phyloP scores from a whole-genome alignment of 1,284 basidiomycete genomes.

The Pseudomicrostroma phylloplanum region DNA sequence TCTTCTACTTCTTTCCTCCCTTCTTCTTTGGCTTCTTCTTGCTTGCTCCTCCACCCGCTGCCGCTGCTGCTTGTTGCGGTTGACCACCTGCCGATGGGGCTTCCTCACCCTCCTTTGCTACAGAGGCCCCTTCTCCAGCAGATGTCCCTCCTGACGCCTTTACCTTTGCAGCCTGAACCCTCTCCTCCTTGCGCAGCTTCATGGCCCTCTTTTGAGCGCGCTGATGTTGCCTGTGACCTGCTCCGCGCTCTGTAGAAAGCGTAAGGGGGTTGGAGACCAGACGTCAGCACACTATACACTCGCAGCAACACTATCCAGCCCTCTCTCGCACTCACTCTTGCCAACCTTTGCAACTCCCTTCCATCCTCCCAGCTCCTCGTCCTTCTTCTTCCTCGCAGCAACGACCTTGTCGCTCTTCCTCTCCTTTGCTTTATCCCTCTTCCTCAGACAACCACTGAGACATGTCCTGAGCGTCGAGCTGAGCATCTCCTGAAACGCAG shows the following conservation, averaged over 20 bases:
- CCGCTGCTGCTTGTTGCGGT: neutral
- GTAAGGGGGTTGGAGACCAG: neutral
- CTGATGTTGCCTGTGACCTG: conserved; percentile 33
- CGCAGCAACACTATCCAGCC: neutral
- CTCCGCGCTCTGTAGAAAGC: conserved; percentile 23
- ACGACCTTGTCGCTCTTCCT: conserved; percentile 37
- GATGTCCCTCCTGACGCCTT: neutral
- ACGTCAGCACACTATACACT: neutral
- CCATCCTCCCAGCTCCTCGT: conserved; percentile 31
- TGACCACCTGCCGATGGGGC: neutral
- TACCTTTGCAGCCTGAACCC: conserved; percentile 26
- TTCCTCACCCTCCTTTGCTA: neutral
- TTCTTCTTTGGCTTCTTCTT: neutral
- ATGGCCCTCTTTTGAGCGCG: conserved; percentile 29
- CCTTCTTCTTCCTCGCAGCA: conserved; percentile 34
- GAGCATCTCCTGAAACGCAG: conserved; percentile 30
- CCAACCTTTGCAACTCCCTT: conserved; percentile 31
- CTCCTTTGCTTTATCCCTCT: conserved; percentile 48
- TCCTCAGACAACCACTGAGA: conserved; percentile 31
- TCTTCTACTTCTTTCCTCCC: neutral
- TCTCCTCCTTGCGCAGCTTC: conserved; percentile 26
- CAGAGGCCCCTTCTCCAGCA: neutral
- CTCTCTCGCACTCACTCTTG: conserved; percentile 19
- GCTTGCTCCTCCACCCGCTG: neutral
- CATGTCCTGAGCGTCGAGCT: conserved; percentile 30